Percentiles rank a stretch among this genome's conserved stretches.
Conservation (phyloP, 192 early-diverging fungal species). For the Coemansia sp. region DNA sequence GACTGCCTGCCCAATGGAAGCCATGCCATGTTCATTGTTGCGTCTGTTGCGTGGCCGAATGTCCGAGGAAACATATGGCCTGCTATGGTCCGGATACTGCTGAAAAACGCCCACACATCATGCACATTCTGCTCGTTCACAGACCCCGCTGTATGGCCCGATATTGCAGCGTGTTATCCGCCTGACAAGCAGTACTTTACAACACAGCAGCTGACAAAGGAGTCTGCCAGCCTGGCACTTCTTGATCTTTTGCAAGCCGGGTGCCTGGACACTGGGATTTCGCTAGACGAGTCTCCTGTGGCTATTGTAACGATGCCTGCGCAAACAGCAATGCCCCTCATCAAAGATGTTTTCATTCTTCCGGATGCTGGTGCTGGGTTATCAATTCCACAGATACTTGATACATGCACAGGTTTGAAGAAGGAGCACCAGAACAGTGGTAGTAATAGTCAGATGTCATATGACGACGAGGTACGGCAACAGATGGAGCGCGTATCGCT, state of each 20-base stretch:
- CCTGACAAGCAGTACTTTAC: neutral
- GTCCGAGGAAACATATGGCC: constrained; percentile 13
- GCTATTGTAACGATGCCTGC: constrained; percentile 15
- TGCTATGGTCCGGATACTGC: constrained; percentile 12
- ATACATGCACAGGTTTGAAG: neutral
- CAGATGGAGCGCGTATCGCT: constrained; percentile 33
- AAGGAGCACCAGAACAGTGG: neutral
- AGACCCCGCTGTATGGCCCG: constrained; percentile 32
- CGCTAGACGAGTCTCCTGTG: constrained; percentile 7
- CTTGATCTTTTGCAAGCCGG: constrained; percentile 1
- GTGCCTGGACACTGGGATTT: constrained; percentile 1
- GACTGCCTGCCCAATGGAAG: constrained; percentile 26
- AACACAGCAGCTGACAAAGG: constrained; percentile 8
- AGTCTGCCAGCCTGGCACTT: constrained; percentile 13
- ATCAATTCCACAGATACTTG: neutral
- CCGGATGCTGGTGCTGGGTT: constrained; percentile 16
- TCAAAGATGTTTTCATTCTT: constrained; percentile 24
- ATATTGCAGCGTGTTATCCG: constrained; percentile 23
- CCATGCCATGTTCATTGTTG: constrained; percentile 40
- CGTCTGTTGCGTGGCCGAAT: constrained; percentile 29
- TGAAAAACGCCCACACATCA: neutral
- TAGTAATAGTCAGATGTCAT: neutral
- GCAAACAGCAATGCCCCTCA: constrained; percentile 11
- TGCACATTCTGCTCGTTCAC: constrained; percentile 43
- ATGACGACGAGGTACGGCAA: constrained; percentile 12